A percentile compares a stretch with the other conserved stretches of the same genome.
These are phyloP conservation scores for Davidsoniella eucalypti DNA, from an alignment of 2,329 filamentous ascomycete species.

Conservation along the genomic window DNA sequence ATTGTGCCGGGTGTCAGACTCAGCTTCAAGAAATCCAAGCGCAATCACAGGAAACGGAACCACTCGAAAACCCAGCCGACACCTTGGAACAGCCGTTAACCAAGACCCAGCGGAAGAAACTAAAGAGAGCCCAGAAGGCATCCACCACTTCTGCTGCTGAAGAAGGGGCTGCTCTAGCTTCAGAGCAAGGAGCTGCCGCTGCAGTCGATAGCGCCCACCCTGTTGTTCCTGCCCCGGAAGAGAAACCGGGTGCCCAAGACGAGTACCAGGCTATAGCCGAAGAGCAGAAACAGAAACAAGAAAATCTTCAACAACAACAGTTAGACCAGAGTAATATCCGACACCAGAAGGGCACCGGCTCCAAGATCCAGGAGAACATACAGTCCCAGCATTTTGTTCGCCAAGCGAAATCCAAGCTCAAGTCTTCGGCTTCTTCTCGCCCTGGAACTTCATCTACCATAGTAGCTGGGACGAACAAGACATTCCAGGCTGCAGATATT, in stretches of 20 bases:
- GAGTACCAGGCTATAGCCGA: constrained; percentile 2
- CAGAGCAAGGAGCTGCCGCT: background rate
- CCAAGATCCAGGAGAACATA: background rate
- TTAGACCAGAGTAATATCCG: too few relatives aligned
- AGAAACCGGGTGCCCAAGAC: background rate
- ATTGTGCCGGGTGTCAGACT: constrained; percentile 1
- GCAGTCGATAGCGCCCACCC: constrained; percentile 2
- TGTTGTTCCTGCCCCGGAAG: background rate
- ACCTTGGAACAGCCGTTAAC: too few relatives aligned
- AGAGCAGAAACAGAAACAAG: background rate
- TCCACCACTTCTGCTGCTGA: background rate
- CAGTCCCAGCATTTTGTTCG: background rate
- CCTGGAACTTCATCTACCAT: background rate
- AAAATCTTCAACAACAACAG: background rate
- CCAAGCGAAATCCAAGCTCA: background rate
- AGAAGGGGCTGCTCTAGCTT: too few relatives aligned
- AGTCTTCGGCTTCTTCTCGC: background rate
- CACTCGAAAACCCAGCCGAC: background rate
- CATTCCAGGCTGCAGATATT: constrained; percentile 17
- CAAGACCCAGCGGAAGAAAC: background rate
- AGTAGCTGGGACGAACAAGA: background rate
- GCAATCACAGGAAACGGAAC: background rate
- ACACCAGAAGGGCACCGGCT: background rate
- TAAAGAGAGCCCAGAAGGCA: background rate
- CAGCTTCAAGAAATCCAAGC: background rate